Percentiles rank a stretch among this genome's conserved stretches.
phyloP scores from a whole-genome alignment of 305 asterid genomes.

The Plantago coronopus region DNA sequence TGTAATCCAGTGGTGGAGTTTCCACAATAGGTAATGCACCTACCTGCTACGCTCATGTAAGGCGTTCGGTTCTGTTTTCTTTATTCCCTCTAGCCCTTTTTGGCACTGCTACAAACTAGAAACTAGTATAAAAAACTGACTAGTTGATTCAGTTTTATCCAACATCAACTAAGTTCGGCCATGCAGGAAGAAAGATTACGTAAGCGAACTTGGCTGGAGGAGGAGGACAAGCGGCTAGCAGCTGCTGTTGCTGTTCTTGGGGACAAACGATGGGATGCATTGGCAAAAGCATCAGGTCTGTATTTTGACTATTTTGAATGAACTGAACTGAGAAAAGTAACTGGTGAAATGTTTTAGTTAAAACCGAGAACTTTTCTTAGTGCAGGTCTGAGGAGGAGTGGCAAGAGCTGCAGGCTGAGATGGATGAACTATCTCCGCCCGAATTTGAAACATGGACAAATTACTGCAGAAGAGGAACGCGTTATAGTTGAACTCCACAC shows the following conservation, averaged over 20 bases:
- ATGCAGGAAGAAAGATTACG: slow-evolving; percentile 43
- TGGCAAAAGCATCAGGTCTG: slow-evolving; percentile 72
- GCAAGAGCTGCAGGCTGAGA: slow-evolving; percentile 71
- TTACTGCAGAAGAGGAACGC: slow-evolving; percentile 51
- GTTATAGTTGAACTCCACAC: slow-evolving; percentile 51
- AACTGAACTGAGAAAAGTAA: not conserved
- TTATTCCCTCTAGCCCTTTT: slow-evolving; percentile 12
- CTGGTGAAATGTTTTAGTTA: not conserved
- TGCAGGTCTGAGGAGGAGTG: slow-evolving; percentile 58
- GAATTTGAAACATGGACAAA: slow-evolving; percentile 53
- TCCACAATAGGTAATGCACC: slow-evolving; percentile 35
- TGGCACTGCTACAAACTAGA: slow-evolving; percentile 32
- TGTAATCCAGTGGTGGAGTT: slow-evolving; percentile 38
- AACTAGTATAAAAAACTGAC: slow-evolving; percentile 33
- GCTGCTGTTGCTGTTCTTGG: slow-evolving; percentile 47
- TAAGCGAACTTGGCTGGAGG: slow-evolving; percentile 70
- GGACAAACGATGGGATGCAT: slow-evolving; percentile 68
- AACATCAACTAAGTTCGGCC: slow-evolving; percentile 14
- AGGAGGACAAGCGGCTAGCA: slow-evolving; percentile 55
- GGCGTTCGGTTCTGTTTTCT: slow-evolving; percentile 29
- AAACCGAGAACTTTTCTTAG: not conserved
- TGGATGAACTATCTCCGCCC: slow-evolving; percentile 84
- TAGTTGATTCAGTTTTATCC: not conserved
- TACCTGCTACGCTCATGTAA: slow-evolving; percentile 47
- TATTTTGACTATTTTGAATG: not conserved